Conservation (phyloP, 208 protist genomes). For the Polymyxa betae region DNA sequence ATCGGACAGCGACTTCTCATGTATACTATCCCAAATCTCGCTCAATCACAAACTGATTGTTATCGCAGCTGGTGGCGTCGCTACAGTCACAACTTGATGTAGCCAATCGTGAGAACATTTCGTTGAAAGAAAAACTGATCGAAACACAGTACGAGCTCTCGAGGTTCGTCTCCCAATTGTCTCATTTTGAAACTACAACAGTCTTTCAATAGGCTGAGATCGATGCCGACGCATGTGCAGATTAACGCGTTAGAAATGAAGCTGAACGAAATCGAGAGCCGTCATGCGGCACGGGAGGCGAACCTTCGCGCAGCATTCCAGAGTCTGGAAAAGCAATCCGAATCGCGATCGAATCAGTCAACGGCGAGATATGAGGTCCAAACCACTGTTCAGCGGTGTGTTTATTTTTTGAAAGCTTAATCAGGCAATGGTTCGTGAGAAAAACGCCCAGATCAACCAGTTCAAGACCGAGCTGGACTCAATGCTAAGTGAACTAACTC, state of each 20-base stretch:
- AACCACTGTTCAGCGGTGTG: neutral
- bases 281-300: neutral
- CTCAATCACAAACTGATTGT: neutral
- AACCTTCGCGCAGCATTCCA: neutral
- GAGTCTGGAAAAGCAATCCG: neutral
- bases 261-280: neutral
- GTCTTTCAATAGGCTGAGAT: neutral
- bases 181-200: neutral
- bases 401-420: neutral
- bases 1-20: too few species aligned
- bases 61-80: constrained; percentile 21
- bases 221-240: neutral
- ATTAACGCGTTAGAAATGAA: neutral
- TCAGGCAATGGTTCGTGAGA: neutral
- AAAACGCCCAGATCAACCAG: constrained; percentile 28
- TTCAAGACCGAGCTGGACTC: constrained; percentile 33
- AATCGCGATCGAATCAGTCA: neutral
- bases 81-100: constrained; percentile 10
- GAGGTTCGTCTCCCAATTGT: neutral
- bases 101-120: neutral
- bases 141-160: constrained; percentile 24
- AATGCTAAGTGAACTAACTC: neutral
- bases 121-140: constrained; percentile 5
- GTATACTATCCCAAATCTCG: too few species aligned
- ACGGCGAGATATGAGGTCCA: neutral